Conservation (phyloP, 2,329 filamentous ascomycete genomes). For the Pleurostoma richardsiae region DNA sequence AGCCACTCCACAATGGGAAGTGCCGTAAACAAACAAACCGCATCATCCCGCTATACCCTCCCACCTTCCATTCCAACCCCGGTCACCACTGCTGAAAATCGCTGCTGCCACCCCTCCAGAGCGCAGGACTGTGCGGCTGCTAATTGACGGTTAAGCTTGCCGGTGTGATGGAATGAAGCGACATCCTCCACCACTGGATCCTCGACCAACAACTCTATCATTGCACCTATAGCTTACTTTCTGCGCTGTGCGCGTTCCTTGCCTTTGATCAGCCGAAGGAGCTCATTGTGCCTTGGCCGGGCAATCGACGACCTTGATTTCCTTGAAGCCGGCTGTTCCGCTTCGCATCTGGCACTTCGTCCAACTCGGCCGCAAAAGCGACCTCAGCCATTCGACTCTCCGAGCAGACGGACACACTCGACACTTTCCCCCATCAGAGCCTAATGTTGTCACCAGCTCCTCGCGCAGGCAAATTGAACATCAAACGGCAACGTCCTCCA, state of each 20-base stretch:
- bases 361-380: background rate
- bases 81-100: too few species aligned
- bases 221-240: background rate
- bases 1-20: too few species aligned
- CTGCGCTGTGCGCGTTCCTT: constrained; percentile 7
- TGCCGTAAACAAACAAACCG: too few species aligned
- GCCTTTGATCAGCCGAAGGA: constrained; percentile 2
- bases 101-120: too few species aligned
- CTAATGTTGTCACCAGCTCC: background rate
- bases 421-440: background rate
- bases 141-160: too few species aligned
- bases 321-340: background rate
- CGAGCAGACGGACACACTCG: too few species aligned
- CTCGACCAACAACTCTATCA: background rate
- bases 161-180: too few species aligned
- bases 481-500: background rate
- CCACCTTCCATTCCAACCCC: too few species aligned
- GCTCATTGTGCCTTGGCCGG: constrained; percentile 6
- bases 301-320: constrained; percentile 6
- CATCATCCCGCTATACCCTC: too few species aligned
- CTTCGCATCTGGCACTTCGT: background rate
- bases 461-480: background rate
- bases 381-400: background rate
- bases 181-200: too few species aligned
- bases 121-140: too few species aligned